phyloP scores from a whole-genome alignment of 2,329 filamentous ascomycete genomes.

The Aspergillus persii region DNA sequence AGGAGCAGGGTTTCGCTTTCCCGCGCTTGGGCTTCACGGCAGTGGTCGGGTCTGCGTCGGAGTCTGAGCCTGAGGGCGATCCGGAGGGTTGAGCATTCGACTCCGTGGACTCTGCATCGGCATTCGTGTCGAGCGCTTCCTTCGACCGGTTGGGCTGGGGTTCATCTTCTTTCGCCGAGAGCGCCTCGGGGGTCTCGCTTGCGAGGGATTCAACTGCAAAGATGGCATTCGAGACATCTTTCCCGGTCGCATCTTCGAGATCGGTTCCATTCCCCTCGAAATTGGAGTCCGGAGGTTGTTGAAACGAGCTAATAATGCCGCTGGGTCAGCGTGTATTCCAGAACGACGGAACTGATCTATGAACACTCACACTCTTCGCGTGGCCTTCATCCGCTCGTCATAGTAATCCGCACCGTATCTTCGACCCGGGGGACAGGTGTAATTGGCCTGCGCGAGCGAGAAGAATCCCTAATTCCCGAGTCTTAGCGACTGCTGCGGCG shows the following conservation, averaged over 20 bases:
- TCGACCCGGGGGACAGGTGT: slow-evolving; percentile 44
- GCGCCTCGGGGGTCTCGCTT: slow-evolving; percentile 1
- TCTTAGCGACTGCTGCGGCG: neutral
- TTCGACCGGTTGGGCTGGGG: neutral
- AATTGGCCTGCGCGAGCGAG: slow-evolving; percentile 50
- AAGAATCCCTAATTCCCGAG: slow-evolving; percentile 42
- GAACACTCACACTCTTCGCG: slow-evolving; percentile 36
- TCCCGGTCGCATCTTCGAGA: neutral
- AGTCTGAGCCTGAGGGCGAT: neutral
- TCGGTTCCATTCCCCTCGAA: neutral
- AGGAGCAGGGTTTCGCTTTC: slow-evolving; percentile 29
- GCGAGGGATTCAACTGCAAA: slow-evolving; percentile 13
- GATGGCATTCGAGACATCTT: slow-evolving; percentile 1
- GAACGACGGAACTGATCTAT: neutral
- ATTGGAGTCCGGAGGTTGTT: slow-evolving; percentile 1
- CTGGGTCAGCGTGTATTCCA: slow-evolving; percentile 1
- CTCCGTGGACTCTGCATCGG: neutral
- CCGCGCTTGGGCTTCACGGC: slow-evolving; percentile 7
- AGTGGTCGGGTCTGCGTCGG: slow-evolving; percentile 1
- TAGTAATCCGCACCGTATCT: slow-evolving; percentile 51
- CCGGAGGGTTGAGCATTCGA: neutral
- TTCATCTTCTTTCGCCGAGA: slow-evolving; percentile 1
- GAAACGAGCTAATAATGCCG: slow-evolving; percentile 12
- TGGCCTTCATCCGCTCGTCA: slow-evolving; percentile 52
- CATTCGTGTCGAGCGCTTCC: neutral